Conservation (phyloP, 2,329 filamentous ascomycete genomes). For the Trichoderma atroviride region DNA sequence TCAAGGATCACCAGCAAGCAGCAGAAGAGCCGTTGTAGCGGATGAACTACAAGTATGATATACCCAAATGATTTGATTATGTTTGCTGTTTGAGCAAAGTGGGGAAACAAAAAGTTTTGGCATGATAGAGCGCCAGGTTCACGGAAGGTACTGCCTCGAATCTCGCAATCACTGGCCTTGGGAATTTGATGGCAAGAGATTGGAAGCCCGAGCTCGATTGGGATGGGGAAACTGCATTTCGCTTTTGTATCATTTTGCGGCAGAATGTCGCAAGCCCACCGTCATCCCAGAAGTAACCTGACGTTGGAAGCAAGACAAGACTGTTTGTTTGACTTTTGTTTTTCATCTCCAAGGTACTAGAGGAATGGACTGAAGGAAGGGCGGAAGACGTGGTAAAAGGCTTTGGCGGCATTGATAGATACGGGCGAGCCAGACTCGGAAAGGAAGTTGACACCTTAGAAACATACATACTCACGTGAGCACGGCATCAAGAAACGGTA, state of each 20-base stretch:
- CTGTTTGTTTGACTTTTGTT: background rate
- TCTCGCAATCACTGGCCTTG: too few relatives aligned
- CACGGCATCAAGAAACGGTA: background rate
- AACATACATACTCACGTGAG: background rate
- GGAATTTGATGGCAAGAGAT: background rate
- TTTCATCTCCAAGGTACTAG: background rate
- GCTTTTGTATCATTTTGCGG: background rate
- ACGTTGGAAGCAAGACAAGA: background rate
- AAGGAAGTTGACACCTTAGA: constrained; percentile 5
- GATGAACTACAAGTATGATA: constrained; percentile 3
- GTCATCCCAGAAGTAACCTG: background rate
- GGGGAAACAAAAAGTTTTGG: background rate
- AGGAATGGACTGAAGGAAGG: background rate
- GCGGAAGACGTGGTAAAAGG: background rate
- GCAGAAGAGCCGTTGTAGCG: background rate
- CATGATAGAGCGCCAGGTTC: background rate
- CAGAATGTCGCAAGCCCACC: background rate
- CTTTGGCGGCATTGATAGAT: constrained; percentile 8
- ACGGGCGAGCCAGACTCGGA: background rate
- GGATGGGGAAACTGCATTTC: background rate
- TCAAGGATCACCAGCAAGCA: background rate
- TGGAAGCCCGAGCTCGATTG: background rate
- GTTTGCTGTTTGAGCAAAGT: constrained; percentile 7
- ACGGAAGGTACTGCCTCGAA: background rate
- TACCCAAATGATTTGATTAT: constrained; percentile 19